A percentile compares a stretch with the other conserved stretches of the same genome.
phyloP scores from a whole-genome alignment of 192 early-diverging fungal genomes.

The Jimgerdemannia lactiflua region DNA sequence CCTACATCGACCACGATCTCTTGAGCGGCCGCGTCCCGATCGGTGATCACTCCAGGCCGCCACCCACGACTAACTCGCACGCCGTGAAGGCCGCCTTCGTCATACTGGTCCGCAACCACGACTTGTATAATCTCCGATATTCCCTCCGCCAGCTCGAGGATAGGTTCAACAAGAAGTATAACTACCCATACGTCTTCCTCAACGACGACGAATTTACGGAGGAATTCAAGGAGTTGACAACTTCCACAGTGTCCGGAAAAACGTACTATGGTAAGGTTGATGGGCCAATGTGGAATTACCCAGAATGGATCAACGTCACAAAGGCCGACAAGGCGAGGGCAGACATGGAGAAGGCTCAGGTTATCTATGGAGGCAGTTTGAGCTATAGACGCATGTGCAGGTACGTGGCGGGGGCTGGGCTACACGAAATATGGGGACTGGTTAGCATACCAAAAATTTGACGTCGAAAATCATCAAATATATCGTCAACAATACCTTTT shows the following conservation, averaged over 20 bases:
- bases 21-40: too few relatives aligned
- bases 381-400: conserved; percentile 81
- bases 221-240: conserved; percentile 59
- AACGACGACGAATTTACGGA: conserved; percentile 76
- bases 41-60: too few relatives aligned
- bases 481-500: too few relatives aligned
- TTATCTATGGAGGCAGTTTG: conserved; percentile 64
- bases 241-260: conserved; percentile 49
- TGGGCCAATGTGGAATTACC: conserved; percentile 74
- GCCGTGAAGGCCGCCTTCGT: conserved; percentile 59
- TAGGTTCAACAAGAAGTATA: conserved; percentile 73
- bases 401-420: too few relatives aligned
- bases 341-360: conserved; percentile 46
- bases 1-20: too few relatives aligned
- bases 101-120: conserved; percentile 72
- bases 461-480: too few relatives aligned
- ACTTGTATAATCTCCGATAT: conserved; percentile 53
- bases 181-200: conserved; percentile 89
- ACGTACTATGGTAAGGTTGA: conserved; percentile 58
- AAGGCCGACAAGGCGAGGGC: conserved; percentile 48
- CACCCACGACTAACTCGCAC: too few relatives aligned
- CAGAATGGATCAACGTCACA: conserved; percentile 70
- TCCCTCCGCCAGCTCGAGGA: conserved; percentile 72
- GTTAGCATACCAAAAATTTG: too few relatives aligned
- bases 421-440: too few relatives aligned